Evolutionary conservation across 2,329 filamentous ascomycete genomes (phyloP), one percentile per base, ranked within the genome.

Genomic region (Dryadomyces quercus-mongolicae): DNA sequence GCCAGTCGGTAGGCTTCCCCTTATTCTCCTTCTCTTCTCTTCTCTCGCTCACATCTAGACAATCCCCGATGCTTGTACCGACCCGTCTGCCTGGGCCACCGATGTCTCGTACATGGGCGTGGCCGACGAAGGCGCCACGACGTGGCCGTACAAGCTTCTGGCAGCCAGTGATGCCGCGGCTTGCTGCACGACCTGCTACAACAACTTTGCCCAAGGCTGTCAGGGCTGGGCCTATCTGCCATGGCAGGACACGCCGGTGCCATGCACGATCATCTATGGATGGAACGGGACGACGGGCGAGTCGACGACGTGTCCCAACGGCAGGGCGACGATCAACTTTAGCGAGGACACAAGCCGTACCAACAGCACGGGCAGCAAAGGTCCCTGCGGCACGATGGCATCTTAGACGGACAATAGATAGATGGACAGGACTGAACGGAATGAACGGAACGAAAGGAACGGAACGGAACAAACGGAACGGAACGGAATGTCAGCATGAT

Each of bases 191-290:
- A 31, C 38, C 7, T 60, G 57, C 31, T 56, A 51, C 38, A 18
- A 9, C 18, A 13, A 9, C 16, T 58, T 54, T 18, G 25, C 47
- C 8, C 34, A 12, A 5, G 58, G 56, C 31, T 59, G 57, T 48
- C 55, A 60, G 21, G 51, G 55, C 15, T 60, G 58, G 57, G 48
- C 55, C 16, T 60, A 51, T 34, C 34, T 57, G 8, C 55, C 58
- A 0, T 57, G 55, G 54, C 48, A 59, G 22, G 43, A 55, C 40
- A 56, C 54, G 10, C 56, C 54, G 2, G 57, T 55, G 21, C 58
- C 58, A 2, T 59, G 58, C 38, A 57, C 38, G 12, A 54, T 57
- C 31, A 49, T 59, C 13, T 57, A 55, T 13, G 56, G 56, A 5
- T 57, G 57, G 54, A 57, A 55, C n/a, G 31, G 18, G 5, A 55